These are phyloP conservation scores for Alternaria metachromatica DNA, from an alignment of 2,329 filamentous ascomycete species.

Conservation along the genomic window DNA sequence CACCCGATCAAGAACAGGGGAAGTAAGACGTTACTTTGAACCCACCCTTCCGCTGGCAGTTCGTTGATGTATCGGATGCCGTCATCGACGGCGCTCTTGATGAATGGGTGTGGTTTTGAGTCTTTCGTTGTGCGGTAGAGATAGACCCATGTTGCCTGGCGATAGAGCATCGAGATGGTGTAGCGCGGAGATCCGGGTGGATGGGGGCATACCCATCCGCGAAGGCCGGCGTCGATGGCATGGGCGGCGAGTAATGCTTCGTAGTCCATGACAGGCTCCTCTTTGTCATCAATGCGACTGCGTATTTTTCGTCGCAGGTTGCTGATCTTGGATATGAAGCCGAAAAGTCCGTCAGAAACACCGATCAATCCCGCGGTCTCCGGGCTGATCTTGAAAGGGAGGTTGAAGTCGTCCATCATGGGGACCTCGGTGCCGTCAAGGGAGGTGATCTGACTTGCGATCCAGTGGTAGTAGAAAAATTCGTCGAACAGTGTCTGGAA, in stretches of 20 bases:
- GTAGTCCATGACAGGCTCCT: slow-evolving; percentile 76
- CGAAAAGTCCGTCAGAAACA: slow-evolving; percentile 81
- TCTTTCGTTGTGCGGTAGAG: slow-evolving; percentile 66
- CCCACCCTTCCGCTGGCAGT: slow-evolving; percentile 61
- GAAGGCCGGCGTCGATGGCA: slow-evolving; percentile 76
- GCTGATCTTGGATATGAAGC: slow-evolving; percentile 79
- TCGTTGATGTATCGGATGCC: slow-evolving; percentile 63
- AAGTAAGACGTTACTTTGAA: slow-evolving; percentile 66
- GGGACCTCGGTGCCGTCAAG: slow-evolving; percentile 61
- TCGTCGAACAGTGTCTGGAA: slow-evolving; percentile 75
- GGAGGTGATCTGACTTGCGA: slow-evolving; percentile 64
- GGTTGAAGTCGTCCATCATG: slow-evolving; percentile 60
- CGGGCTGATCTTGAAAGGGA: slow-evolving; percentile 63
- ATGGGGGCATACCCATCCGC: slow-evolving; percentile 73
- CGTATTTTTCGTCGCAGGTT: slow-evolving; percentile 77
- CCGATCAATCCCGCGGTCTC: slow-evolving; percentile 72
- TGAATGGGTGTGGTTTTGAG: slow-evolving; percentile 62
- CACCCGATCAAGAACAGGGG: slow-evolving; percentile 68
- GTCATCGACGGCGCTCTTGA: slow-evolving; percentile 64
- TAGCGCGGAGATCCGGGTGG: slow-evolving; percentile 60
- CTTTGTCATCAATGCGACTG: slow-evolving; percentile 65
- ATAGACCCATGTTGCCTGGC: slow-evolving; percentile 69
- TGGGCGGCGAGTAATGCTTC: slow-evolving; percentile 74
- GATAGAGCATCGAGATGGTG: slow-evolving; percentile 65
- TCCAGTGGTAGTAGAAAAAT: slow-evolving; percentile 85